Evolutionary conservation across 2,329 filamentous ascomycete species (phyloP).

Genomic region (Plectosphaerella sp.): DNA sequence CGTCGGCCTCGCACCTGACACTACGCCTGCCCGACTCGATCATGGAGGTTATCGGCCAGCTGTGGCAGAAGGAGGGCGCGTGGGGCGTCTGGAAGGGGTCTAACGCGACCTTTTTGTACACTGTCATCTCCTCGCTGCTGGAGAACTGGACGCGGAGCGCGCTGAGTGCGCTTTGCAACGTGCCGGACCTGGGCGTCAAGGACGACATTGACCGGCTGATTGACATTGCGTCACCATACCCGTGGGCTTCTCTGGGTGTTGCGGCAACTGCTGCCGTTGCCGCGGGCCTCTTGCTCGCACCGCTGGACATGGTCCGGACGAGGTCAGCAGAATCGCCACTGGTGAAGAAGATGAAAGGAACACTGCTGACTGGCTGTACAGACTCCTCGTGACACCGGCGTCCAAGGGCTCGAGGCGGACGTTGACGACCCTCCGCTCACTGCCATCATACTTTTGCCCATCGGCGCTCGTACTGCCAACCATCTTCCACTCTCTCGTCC

Average conservation of each 20-base stretch:
- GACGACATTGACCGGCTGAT: conserved; percentile 74
- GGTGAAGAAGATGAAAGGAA: too few species aligned
- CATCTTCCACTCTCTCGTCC: conserved; percentile 77
- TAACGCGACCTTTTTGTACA: conserved; percentile 90
- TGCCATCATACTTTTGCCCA: conserved; percentile 74
- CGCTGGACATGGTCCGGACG: conserved; percentile 86
- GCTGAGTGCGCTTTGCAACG: conserved; percentile 83
- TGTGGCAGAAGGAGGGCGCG: conserved; percentile 85
- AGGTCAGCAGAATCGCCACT: conserved; percentile 36
- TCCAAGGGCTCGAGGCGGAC: conserved; percentile 71
- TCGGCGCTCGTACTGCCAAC: conserved; percentile 74
- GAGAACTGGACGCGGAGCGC: conserved; percentile 91
- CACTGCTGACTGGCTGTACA: conserved; percentile 27
- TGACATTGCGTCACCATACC: conserved; percentile 71
- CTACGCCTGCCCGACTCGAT: conserved; percentile 76
- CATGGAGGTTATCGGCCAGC: conserved; percentile 77
- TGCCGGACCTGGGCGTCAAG: conserved; percentile 76
- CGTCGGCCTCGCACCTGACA: conserved; percentile 49
- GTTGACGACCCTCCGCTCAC: conserved; percentile 68
- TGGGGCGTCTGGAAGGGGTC: conserved; percentile 94
- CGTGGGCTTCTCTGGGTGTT: conserved; percentile 75
- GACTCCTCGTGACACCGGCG: conserved; percentile 80
- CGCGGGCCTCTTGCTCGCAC: conserved; percentile 77
- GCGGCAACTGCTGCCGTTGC: conserved; percentile 59
- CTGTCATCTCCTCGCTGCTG: conserved; percentile 76